These are phyloP conservation scores for Lasiodiplodia gonubiensis DNA, from an alignment of 2,329 filamentous ascomycete genomes.

Conservation along the genomic window DNA sequence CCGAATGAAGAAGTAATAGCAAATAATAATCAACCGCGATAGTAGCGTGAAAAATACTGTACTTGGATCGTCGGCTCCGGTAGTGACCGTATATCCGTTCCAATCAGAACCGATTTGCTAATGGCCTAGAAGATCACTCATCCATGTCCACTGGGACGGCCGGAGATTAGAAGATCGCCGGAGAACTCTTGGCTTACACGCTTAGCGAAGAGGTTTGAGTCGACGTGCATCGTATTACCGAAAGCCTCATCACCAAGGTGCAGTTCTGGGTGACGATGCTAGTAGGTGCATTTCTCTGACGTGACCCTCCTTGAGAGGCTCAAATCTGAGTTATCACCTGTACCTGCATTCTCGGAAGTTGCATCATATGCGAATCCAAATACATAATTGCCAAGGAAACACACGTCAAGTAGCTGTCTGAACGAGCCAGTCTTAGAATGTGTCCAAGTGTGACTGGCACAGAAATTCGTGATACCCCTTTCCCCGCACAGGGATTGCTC, in stretches of 20 bases:
- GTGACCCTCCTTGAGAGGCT: not conserved
- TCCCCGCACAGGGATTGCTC: too few relatives aligned
- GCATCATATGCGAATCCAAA: not conserved
- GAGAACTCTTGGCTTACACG: not conserved
- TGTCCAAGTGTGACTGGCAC: not conserved
- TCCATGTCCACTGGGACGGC: not conserved
- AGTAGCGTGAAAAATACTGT: not conserved
- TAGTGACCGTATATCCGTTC: not conserved
- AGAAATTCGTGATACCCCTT: not conserved
- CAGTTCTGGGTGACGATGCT: too few relatives aligned
- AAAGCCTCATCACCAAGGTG: not conserved
- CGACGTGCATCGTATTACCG: not conserved
- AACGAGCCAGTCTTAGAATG: not conserved
- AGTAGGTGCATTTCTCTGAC: too few relatives aligned
- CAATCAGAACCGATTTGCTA: not conserved
- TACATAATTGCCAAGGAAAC: not conserved
- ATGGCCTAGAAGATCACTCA: not conserved
- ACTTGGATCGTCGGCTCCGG: not conserved
- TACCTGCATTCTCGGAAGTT: not conserved
- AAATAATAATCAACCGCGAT: not conserved
- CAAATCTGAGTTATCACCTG: not conserved
- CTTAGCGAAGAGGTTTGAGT: not conserved
- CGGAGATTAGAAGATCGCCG: constrained; percentile 4
- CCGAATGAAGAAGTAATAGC: not conserved
- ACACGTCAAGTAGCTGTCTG: not conserved